phyloP scores from a whole-genome alignment of 495 filamentous ascomycete genomes.

The Xylaria sp. region DNA sequence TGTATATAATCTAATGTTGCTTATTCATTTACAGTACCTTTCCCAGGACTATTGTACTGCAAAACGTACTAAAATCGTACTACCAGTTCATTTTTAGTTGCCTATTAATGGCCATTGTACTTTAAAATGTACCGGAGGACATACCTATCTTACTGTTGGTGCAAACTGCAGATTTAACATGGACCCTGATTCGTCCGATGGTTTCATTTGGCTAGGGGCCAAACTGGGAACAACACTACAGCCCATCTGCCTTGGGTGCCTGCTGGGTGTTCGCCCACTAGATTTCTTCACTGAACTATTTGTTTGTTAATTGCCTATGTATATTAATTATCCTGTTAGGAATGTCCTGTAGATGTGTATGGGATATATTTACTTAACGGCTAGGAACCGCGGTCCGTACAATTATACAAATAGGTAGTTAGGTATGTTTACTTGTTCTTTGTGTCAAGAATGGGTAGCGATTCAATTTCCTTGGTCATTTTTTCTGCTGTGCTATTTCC shows the following conservation, averaged over 20 bases:
- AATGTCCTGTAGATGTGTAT: background rate
- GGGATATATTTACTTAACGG: background rate
- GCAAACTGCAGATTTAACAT: background rate
- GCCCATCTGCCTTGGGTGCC: background rate
- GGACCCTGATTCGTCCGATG: constrained; percentile 16
- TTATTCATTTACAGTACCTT: background rate
- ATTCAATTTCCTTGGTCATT: background rate
- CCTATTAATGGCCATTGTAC: too few relatives aligned
- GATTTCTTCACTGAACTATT: background rate
- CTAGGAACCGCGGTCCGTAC: background rate
- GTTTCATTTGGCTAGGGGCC: background rate
- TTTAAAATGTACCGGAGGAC: too few relatives aligned
- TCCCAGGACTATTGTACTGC: background rate
- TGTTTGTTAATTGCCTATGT: background rate
- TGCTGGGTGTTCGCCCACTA: background rate
- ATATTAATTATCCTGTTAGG: background rate
- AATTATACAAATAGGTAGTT: background rate
- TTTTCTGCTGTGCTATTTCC: background rate
- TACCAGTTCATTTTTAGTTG: too few relatives aligned
- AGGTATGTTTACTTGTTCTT: background rate
- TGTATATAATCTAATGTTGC: too few relatives aligned
- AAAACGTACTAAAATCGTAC: too few relatives aligned
- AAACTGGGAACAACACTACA: background rate
- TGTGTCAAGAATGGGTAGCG: background rate
- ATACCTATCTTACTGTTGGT: background rate